Evolutionary conservation across 1,139 yeast genomes (phyloP).

Genomic region (Casaregolazyma lundiana): DNA sequence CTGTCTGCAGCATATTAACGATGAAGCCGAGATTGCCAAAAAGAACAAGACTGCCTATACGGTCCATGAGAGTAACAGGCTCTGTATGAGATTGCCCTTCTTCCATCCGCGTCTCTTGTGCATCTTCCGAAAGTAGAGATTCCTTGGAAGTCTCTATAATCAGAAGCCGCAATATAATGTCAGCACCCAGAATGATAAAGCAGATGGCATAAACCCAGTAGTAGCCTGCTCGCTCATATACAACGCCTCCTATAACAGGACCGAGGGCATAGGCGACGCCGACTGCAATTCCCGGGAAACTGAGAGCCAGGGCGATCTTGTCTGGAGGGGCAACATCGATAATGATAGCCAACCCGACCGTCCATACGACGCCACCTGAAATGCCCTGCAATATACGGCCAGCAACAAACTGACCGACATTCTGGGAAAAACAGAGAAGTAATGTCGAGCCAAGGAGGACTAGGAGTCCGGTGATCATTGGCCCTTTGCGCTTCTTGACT

Average conservation of each 20-base stretch:
- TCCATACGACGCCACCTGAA: constrained; percentile 37
- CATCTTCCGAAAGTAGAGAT: constrained; percentile 9
- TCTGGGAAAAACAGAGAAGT: constrained; percentile 28
- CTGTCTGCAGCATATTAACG: constrained; percentile 26
- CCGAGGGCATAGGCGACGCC: constrained; percentile 33
- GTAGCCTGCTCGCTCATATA: constrained; percentile 34
- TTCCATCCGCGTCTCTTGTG: not conserved
- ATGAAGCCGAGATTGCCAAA: constrained; percentile 24
- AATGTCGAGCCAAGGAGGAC: constrained; percentile 31
- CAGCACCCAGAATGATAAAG: constrained; percentile 31
- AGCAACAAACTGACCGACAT: constrained; percentile 28
- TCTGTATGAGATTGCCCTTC: no score
- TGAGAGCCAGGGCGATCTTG: constrained; percentile 28
- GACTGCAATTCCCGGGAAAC: constrained; percentile 33
- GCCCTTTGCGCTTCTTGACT: constrained; percentile 23
- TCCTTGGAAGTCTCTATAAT: constrained; percentile 27
- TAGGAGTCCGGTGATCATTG: constrained; percentile 32
- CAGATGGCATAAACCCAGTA: constrained; percentile 33
- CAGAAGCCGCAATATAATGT: constrained; percentile 31
- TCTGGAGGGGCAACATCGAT: constrained; percentile 30
- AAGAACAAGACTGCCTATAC: constrained; percentile 17
- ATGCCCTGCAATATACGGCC: constrained; percentile 36
- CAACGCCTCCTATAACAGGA: constrained; percentile 36
- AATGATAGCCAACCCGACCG: constrained; percentile 36
- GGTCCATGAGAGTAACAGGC: no score